Conservation (phyloP, 371 early-diverging fungal species). For the Haplosporangium sp. region DNA sequence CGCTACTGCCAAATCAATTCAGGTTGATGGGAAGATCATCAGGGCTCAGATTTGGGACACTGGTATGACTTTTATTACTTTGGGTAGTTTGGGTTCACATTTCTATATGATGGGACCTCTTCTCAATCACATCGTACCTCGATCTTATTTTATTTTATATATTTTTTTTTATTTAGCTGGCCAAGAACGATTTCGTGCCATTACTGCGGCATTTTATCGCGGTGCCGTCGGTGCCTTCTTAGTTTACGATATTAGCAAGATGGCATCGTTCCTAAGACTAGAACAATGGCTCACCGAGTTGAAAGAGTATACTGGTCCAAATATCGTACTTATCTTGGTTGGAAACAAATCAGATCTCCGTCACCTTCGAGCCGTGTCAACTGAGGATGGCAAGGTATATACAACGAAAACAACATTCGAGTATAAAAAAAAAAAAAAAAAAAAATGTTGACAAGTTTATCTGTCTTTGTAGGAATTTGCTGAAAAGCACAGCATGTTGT, state of each 20-base stretch:
- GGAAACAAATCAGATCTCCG: slow-evolving; percentile 38
- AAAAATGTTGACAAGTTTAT: too few species aligned
- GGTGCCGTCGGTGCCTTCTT: slow-evolving; percentile 77
- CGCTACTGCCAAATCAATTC: slow-evolving; percentile 61
- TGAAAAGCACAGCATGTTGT: slow-evolving; percentile 64
- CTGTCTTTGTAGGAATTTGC: slow-evolving; percentile 17
- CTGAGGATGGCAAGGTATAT: slow-evolving; percentile 30
- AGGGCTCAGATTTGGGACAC: slow-evolving; percentile 94
- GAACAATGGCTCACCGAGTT: slow-evolving; percentile 65
- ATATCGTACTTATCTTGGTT: slow-evolving; percentile 26
- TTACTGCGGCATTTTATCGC: slow-evolving; percentile 80
- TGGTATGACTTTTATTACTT: slow-evolving; percentile 34
- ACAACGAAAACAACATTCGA: too few species aligned
- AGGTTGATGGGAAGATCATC: slow-evolving; percentile 61
- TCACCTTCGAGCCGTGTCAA: slow-evolving; percentile 32
- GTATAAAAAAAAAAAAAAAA: too few species aligned
- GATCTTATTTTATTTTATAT: too few species aligned
- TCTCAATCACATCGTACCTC: too few species aligned
- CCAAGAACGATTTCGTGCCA: slow-evolving; percentile 83
- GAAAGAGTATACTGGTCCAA: slow-evolving; percentile 23
- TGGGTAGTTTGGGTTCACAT: too few species aligned
- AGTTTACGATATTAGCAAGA: slow-evolving; percentile 48
- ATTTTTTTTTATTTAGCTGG: slow-evolving; percentile 59
- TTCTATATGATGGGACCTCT: too few species aligned
- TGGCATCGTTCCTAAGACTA: slow-evolving; percentile 65